These are phyloP conservation scores for Vaccinium macrocarpon DNA, from an alignment of 148 eudicot species.

Conservation along the genomic window DNA sequence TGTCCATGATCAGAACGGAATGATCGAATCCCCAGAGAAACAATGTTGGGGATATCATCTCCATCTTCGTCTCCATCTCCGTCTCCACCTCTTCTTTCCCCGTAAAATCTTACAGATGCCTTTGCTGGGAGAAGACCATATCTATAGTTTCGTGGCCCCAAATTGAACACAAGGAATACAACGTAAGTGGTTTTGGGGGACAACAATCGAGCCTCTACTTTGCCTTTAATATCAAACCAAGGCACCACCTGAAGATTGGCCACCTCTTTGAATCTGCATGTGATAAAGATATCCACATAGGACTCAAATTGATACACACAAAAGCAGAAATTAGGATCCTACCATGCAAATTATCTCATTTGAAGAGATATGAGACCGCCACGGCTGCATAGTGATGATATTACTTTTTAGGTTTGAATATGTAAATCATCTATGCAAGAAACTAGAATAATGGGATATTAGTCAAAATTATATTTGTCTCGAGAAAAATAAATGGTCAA, in stretches of 20 bases:
- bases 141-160: not conserved
- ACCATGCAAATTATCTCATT: too few species aligned
- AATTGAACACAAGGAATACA: slow-evolving; percentile 13
- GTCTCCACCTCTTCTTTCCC: slow-evolving; percentile 20
- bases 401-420: too few species aligned
- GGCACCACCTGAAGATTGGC: slow-evolving; percentile 13
- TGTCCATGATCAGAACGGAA: too few species aligned
- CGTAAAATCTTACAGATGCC: slow-evolving; percentile 9
- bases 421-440: too few species aligned
- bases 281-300: not conserved
- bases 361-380: too few species aligned
- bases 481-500: too few species aligned
- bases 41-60: slow-evolving; percentile 20
- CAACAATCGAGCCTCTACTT: slow-evolving; percentile 6
- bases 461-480: too few species aligned
- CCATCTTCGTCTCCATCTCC: not conserved
- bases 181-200: slow-evolving; percentile 22
- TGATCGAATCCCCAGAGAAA: not conserved
- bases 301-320: too few species aligned
- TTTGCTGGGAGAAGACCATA: not conserved
- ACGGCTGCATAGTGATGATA: too few species aligned
- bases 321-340: too few species aligned
- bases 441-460: too few species aligned
- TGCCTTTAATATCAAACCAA: slow-evolving; percentile 23
- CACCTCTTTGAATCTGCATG: slow-evolving; percentile 17